Percentiles rank a stretch among this genome's conserved stretches.
Evolutionary conservation across 1,284 basidiomycete species (phyloP).

Genomic region (Mycocalia duriaeana): DNA sequence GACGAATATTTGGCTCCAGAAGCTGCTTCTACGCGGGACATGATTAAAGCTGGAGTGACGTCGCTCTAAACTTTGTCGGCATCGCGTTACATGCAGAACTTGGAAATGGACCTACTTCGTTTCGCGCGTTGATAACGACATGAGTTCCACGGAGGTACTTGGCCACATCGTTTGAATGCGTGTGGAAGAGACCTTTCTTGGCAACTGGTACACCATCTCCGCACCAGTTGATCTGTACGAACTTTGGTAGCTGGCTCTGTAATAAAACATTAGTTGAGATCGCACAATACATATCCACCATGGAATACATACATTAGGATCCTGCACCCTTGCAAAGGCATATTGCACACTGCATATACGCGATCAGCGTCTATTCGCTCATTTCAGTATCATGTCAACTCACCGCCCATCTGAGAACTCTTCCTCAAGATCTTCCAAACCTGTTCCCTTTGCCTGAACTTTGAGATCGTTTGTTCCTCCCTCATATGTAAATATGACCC

Average conservation of each 20-base stretch:
- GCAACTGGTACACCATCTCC: slow-evolving; percentile 93
- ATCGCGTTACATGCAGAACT: not conserved
- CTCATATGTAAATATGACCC: slow-evolving; percentile 85
- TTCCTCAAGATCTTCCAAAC: slow-evolving; percentile 88
- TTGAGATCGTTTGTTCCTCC: slow-evolving; percentile 87
- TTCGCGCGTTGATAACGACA: slow-evolving; percentile 87
- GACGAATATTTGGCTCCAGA: slow-evolving; percentile 89
- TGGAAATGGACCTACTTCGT: slow-evolving; percentile 56
- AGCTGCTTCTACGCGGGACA: slow-evolving; percentile 84
- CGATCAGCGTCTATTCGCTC: slow-evolving; percentile 5
- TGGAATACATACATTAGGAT: slow-evolving; percentile 66
- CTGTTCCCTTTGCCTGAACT: slow-evolving; percentile 80
- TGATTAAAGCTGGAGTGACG: slow-evolving; percentile 75
- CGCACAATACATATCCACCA: not conserved
- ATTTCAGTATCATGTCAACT: slow-evolving; percentile 18
- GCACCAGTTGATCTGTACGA: slow-evolving; percentile 90
- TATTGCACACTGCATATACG: slow-evolving; percentile 76
- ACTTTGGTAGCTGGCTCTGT: slow-evolving; percentile 85
- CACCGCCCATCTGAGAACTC: slow-evolving; percentile 93
- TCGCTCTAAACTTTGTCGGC: slow-evolving; percentile 50
- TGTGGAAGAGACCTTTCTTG: slow-evolving; percentile 90
- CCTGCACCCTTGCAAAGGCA: slow-evolving; percentile 85
- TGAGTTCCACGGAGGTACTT: slow-evolving; percentile 83
- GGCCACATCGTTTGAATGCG: slow-evolving; percentile 80
- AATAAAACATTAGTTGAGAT: slow-evolving; percentile 2